Evolutionary conservation across 2,329 filamentous ascomycete species (phyloP), one percentile per base, ranked within the genome.

Genomic region (Calonectria pseudoturangicola): DNA sequence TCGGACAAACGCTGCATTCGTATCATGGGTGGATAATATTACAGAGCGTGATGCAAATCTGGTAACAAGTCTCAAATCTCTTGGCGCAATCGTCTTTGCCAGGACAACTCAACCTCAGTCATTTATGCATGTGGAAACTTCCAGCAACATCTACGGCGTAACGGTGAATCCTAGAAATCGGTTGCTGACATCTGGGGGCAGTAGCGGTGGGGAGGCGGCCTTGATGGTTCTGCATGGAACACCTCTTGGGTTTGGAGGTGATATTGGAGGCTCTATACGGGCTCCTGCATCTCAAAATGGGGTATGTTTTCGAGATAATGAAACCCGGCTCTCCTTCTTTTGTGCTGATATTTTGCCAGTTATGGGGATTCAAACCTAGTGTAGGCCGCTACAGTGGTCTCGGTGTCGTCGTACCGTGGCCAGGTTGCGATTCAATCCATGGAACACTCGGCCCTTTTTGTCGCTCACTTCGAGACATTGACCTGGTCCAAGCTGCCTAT

Each of bases 191-290:
- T 12, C 47, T 8, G 43, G 43, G 10, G 63, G 63, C 9, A 50
- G 43, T 27, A 66, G 63, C 25, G 25, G 25, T 5, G 63, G 63
- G 9, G 63, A 66, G 18, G 63, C 39, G 2, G 63, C 63, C 45
- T 21, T 66, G 27, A 25, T 66, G 27, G 63, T n/a, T 18, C 16
- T 66, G 15, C 15, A 28, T n/a, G 63, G 43, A 6, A 28, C 63
- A 3, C 43, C 28, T 7, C 43, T 66, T 50, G 63, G 63, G 4
- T 41, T 66, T 33, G 63, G 63, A 3, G 45, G 36, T 27, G 63
- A 66, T 45, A 66, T 66, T 66, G 63, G 63, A 8, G 63, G 63
- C 27, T 66, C 63, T 18, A 51, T 66, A 12, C 43, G 63, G 9
- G 15, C 47, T 50, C 47, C 47, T 5, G 47, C 47, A n/a, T 13